Conservation (phyloP, 2,329 filamentous ascomycete species). For the Thyridium curvatum region DNA sequence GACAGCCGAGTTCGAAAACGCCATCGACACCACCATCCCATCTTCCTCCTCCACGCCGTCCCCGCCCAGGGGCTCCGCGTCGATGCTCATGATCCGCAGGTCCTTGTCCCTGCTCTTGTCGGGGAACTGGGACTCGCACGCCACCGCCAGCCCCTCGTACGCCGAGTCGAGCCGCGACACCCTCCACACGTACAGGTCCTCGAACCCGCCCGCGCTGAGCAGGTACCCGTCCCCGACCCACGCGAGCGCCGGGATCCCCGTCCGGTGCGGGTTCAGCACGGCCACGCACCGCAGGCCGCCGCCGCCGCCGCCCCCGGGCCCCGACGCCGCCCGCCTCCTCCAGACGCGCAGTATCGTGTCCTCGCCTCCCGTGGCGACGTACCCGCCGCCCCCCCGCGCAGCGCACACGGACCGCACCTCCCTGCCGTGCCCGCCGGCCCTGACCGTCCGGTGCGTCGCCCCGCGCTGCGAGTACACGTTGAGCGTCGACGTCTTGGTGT, state of each 20-base stretch:
- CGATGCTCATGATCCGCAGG: conserved; percentile 76
- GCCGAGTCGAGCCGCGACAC: conserved; percentile 39
- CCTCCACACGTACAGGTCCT: conserved; percentile 86
- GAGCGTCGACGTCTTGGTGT: conserved; percentile 61
- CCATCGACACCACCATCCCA: conserved; percentile 33
- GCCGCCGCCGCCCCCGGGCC: conserved; percentile 7
- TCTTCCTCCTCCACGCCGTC: conserved; percentile 11
- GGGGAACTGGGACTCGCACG: conserved; percentile 49
- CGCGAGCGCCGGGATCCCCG: conserved; percentile 73
- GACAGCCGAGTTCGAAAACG: conserved; percentile 77
- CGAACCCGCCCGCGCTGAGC: conserved; percentile 79
- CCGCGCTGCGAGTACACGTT: conserved; percentile 37
- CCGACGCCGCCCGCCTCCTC: conserved; percentile 27
- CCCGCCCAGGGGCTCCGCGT: conserved; percentile 34
- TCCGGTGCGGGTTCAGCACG: conserved; percentile 69
- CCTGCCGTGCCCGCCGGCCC: conserved; percentile 72
- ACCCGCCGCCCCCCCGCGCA: conserved; percentile 23
- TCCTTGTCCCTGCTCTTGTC: conserved; percentile 52
- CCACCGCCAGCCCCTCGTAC: conserved; percentile 44
- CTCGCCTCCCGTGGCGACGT: conserved; percentile 64
- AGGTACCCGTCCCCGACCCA: conserved; percentile 60
- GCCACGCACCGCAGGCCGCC: conserved; percentile 42
- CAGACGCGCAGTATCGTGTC: conserved; percentile 72
- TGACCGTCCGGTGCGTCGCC: conserved; percentile 40
- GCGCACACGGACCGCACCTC: conserved; percentile 61